These are phyloP conservation scores for Crassisporium funariophilum DNA, from an alignment of 768 basidiomycete species.

Conservation along the genomic window DNA sequence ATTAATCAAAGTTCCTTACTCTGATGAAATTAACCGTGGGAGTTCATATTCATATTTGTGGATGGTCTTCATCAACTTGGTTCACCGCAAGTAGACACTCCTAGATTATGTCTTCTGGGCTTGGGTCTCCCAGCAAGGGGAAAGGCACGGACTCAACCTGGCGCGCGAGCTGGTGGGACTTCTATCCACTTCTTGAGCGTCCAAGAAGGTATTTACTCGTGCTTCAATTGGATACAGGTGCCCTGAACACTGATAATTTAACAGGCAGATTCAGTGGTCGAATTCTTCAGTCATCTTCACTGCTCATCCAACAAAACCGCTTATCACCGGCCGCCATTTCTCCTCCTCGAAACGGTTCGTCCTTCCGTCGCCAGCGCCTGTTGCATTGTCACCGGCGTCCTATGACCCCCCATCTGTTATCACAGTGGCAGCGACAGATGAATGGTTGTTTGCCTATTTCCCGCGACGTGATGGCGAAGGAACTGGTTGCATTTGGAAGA, in stretches of 20 bases:
- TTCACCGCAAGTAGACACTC: background rate
- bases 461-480: slow-evolving; percentile 60
- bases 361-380: slow-evolving; percentile 53
- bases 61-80: too few relatives aligned
- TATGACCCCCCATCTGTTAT: slow-evolving; percentile 68
- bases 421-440: slow-evolving; percentile 56
- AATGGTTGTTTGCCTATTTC: slow-evolving; percentile 77
- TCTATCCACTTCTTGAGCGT: slow-evolving; percentile 60
- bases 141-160: slow-evolving; percentile 50
- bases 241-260: slow-evolving; percentile 4
- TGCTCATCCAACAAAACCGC: slow-evolving; percentile 63
- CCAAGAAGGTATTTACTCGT: slow-evolving; percentile 48
- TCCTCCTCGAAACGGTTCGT: slow-evolving; percentile 69
- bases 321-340: slow-evolving; percentile 64
- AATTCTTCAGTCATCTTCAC: slow-evolving; percentile 68
- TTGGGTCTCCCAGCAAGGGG: slow-evolving; percentile 35
- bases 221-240: slow-evolving; percentile 2
- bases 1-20: too few relatives aligned
- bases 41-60: background rate
- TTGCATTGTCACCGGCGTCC: slow-evolving; percentile 45
- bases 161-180: slow-evolving; percentile 77
- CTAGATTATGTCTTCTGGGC: background rate
- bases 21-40: slow-evolving; percentile 9
- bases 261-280: slow-evolving; percentile 75
- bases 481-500: slow-evolving; percentile 66